Base-by-base conservation (phyloP, 192 early-diverging fungal species). In the Kappamyces sp. region DNA sequence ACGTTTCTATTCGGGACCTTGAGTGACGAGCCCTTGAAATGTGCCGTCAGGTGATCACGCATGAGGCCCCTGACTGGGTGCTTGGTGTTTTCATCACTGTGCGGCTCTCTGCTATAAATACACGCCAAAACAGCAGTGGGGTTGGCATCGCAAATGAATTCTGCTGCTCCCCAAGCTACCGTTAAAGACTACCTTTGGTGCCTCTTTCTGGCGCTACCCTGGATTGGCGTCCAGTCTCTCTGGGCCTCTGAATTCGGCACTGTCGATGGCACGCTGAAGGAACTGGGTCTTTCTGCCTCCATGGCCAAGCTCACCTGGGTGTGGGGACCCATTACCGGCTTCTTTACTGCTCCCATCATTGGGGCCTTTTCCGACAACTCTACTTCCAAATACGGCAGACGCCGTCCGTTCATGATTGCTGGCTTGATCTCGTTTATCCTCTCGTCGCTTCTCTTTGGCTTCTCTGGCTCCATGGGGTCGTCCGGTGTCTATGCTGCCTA, bases 171-270 rank as follows among this genome's bases (percentile, higher is more conserved):
- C 14, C 8, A 43, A 14, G 42, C 8, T 14, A 14, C 8, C 42
- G 14, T 58, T 5, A 58, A 58, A 12, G 36, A 58, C 31, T 61
- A 63, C 58, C 37, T 61, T 47, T 12, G 47, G 5, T 35, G 33
- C 39, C 42, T 45, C 5, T 9, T 64, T 6, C 32, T 64, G 1
- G 57, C 64, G 6, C 48, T 60, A 1, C 64, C 64, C 8, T 65
- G 64, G 64, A 52, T 65, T 41, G 64, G 55, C 22, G 49, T 65
- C 11, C 64, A 65, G 40, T 29, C 58, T 22, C 48, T 65, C 50
- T 65, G 64, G 64, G 30, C 14, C 15, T 45, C 54, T 46, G 63
- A 64, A 40, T 64, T 64, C 37, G 63, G 55, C 32, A 33, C 42
- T 1, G 9, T 64, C 14, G 41, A 38, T 3, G 32, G 34, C 30